Conservation (phyloP, 2,329 filamentous ascomycete genomes). For the Dactylellina leptospora region DNA sequence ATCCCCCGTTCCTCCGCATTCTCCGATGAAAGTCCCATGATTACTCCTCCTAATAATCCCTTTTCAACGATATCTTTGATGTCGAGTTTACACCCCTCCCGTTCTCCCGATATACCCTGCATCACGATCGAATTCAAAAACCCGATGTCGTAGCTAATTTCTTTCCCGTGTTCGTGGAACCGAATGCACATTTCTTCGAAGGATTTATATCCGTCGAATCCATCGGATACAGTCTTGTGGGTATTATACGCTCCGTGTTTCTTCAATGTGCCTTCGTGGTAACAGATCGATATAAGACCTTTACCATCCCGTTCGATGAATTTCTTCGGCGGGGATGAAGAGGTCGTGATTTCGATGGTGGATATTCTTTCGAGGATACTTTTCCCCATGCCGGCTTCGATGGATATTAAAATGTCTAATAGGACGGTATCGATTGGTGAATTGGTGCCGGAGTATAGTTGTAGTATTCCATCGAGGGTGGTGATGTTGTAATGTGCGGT, state of each 20-base stretch:
- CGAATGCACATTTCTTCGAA: constrained; percentile 20
- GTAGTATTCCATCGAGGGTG: constrained; percentile 55
- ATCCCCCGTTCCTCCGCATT: constrained; percentile 52
- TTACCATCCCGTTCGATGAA: constrained; percentile 54
- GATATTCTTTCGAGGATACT: constrained; percentile 34
- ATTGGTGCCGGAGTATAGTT: constrained; percentile 55
- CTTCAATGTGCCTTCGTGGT: constrained; percentile 49
- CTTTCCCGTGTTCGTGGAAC: constrained; percentile 13
- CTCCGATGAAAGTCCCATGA: constrained; percentile 53
- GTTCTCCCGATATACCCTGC: constrained; percentile 19
- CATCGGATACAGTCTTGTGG: too few relatives aligned
- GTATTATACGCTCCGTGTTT: too few relatives aligned
- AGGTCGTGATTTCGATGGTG: background rate
- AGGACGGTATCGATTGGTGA: constrained; percentile 54
- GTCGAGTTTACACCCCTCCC: constrained; percentile 49
- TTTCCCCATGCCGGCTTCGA: constrained; percentile 54
- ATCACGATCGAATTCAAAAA: constrained; percentile 27
- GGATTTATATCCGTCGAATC: background rate
- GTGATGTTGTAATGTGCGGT: constrained; percentile 54
- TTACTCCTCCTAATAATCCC: constrained; percentile 51
- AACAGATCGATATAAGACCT: constrained; percentile 38
- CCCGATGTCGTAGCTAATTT: constrained; percentile 17
- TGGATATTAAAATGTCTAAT: constrained; percentile 54
- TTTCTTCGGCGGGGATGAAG: constrained; percentile 3
- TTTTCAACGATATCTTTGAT: constrained; percentile 54